A percentile compares a stretch with the other conserved stretches of the same genome.
These are phyloP conservation scores for Cercospora janseana DNA, from an alignment of 2,329 filamentous ascomycete species.

Conservation along the genomic window DNA sequence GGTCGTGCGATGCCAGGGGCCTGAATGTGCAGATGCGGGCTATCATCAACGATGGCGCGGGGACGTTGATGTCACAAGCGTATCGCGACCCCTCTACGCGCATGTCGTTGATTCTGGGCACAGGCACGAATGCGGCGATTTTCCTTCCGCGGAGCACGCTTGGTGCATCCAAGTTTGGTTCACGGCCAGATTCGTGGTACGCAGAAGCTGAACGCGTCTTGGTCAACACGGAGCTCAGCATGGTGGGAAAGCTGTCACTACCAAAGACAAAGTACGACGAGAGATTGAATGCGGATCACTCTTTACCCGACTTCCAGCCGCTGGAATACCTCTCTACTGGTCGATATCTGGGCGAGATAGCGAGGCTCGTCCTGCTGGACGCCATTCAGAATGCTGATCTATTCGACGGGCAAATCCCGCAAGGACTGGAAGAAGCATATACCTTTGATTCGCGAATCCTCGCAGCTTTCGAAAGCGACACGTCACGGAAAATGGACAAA, in stretches of 20 bases:
- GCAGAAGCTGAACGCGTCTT: conserved; percentile 59
- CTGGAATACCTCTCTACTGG: conserved; percentile 64
- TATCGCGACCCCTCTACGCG: conserved; percentile 60
- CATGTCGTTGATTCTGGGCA: conserved; percentile 64
- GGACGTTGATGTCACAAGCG: conserved; percentile 60
- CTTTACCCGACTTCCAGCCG: conserved; percentile 62
- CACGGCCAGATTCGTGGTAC: conserved; percentile 55
- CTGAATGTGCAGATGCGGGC: conserved; percentile 60
- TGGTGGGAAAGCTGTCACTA: conserved; percentile 61
- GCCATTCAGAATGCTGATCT: conserved; percentile 56
- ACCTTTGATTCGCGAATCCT: conserved; percentile 59
- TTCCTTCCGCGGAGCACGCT: conserved; percentile 58
- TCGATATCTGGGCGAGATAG: conserved; percentile 63
- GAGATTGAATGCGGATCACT: conserved; percentile 55
- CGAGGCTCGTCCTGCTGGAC: conserved; percentile 60
- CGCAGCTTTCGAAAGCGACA: conserved; percentile 55
- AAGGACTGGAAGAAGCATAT: conserved; percentile 55
- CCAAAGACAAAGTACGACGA: conserved; percentile 63
- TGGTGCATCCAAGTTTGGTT: conserved; percentile 56
- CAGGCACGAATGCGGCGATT: conserved; percentile 64
- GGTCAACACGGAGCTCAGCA: conserved; percentile 65
- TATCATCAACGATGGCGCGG: conserved; percentile 64
- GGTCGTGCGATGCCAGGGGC: conserved; percentile 53
- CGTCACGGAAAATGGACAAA: conserved; percentile 40
- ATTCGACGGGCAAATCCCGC: conserved; percentile 57